Percentiles rank a stretch among this genome's conserved stretches.
Evolutionary conservation across 129 eudicot genomes (phyloP).

Genomic region (Erigeron canadensis): DNA sequence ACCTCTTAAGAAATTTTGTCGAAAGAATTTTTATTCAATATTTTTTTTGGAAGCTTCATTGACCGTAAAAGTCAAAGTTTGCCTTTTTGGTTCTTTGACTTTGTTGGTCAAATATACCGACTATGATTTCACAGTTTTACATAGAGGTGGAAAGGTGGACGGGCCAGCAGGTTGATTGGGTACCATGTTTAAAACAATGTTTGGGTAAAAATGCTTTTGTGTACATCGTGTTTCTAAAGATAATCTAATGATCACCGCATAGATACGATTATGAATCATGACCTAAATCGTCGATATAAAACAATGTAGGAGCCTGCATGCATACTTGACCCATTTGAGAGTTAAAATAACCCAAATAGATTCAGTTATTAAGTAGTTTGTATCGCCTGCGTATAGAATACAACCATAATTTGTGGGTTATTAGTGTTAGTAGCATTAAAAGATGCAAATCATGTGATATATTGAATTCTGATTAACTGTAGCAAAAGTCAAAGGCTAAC

Average conservation of each 20-base stretch:
- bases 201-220: not conserved
- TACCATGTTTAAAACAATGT: not conserved
- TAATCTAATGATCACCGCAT: not conserved
- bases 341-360: not conserved
- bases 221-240: not conserved
- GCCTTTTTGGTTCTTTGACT: slow-evolving; percentile 1
- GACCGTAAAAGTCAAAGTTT: slow-evolving; percentile 8
- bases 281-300: not conserved
- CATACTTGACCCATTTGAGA: not conserved
- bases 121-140: not conserved
- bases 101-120: slow-evolving; percentile 7
- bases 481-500: slow-evolving; percentile 20
- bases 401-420: not conserved
- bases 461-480: not conserved
- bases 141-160: not conserved
- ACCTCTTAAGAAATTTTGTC: not conserved
- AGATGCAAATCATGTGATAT: not conserved
- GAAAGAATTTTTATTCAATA: not conserved
- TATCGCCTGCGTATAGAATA: not conserved
- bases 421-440: not conserved
- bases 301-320: not conserved
- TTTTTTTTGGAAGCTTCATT: slow-evolving; percentile 1
- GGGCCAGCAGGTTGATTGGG: not conserved
- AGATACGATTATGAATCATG: too few relatives aligned
- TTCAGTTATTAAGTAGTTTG: not conserved